Base-by-base conservation (phyloP, 352 stramenopile species). In the Phytopythium vexans region DNA sequence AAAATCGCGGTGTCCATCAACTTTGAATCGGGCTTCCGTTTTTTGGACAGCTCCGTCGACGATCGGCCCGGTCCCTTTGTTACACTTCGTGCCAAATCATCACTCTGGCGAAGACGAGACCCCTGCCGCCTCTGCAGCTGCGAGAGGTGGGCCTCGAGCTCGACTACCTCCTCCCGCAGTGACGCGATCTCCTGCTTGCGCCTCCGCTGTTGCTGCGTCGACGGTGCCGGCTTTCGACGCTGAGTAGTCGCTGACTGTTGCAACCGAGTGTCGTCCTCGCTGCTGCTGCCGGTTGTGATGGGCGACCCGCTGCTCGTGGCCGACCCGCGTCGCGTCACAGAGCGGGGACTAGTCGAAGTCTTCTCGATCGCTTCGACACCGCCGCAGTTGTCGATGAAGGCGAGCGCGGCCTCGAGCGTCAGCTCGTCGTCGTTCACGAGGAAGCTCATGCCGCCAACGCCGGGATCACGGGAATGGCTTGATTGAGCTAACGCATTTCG, bases 181-280 rank as follows among this genome's bases (percentile, higher is more conserved):
- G 51, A 33, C 51, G 57, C 38, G 6, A 71, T 71, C 40, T 71
- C 63, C 38, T 63, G 56, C 45, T 70, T 70, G 27, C 68, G 64
- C 8, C 64, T 56, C 21, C 68, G 64, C 35, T 73, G 60, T 46
- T 70, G 56, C 31, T 59, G 45, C 1, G 64, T 67, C 2, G 64
- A 73, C 31, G 68, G 60, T 49, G 60, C 58, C 27, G 59, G 47
- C 15, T 52, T 52, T 34, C 55, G 63, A 58, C 62, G 16, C 8
- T 39, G 21, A 31, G 52, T 10, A 50, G 11, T 8, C 46, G 31
- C 12, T 3, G n/a, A n/a, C n/a, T n/a, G n/a, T n/a, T n/a, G n/a
- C n/a, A n/a, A n/a, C n/a, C n/a, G n/a, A n/a, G n/a, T n/a, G n/a
- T 48, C 46, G 59, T 59, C 46, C 38, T 48, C 21, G 40, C 45